Base-by-base conservation (phyloP, 257 asterid genomes). In the Asclepias syriaca region DNA sequence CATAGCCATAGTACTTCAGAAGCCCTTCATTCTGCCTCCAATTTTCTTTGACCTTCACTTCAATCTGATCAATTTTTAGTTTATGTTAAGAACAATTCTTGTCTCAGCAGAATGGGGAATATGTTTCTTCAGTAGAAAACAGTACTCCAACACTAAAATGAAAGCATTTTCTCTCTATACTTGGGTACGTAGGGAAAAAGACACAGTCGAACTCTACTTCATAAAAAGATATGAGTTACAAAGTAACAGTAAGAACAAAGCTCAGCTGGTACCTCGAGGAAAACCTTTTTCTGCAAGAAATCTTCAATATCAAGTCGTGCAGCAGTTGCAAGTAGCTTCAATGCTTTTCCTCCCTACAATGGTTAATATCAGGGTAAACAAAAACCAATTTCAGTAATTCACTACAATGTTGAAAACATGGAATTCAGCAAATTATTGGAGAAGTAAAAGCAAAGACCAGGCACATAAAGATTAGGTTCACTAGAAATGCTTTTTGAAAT, bases 11-110 rank as follows among this genome's bases (percentile, higher is more conserved):
- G 89, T 82, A 69, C 80, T 88, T 93, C 40, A 93, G 86, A n/a
- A 93, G 97, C 57, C 97, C 98, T 81, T 91, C 98, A 64, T 93
- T 87, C 77, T 93, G 96, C 76, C 98, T 85, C 98, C 98, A 93
- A 69, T 91, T 89, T 80, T 93, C 96, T 75, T 93, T 93, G 14
- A 89, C 96, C 86, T 91, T 93, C 54, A 93, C 98, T 80, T 89
- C 94, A 45, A 93, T 80, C 97, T 91, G 91, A 80, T 61, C 32
- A 22, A 81, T 58, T 67, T 6, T 22, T 32, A 54, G 46, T 11
- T 8, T 46, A 34, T 4, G 12, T 56, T 76, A 49, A 76, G 13
- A 32, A 75, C 40, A 64, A 50, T 68, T 37, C 3, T 65, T 77
- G 18, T 61, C 22, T 18, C 22, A 32, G 48, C 3, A 63, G 16